Evolutionary conservation across 2,329 filamentous ascomycete genomes (phyloP).

Genomic region (Colletotrichum chlorophyti): DNA sequence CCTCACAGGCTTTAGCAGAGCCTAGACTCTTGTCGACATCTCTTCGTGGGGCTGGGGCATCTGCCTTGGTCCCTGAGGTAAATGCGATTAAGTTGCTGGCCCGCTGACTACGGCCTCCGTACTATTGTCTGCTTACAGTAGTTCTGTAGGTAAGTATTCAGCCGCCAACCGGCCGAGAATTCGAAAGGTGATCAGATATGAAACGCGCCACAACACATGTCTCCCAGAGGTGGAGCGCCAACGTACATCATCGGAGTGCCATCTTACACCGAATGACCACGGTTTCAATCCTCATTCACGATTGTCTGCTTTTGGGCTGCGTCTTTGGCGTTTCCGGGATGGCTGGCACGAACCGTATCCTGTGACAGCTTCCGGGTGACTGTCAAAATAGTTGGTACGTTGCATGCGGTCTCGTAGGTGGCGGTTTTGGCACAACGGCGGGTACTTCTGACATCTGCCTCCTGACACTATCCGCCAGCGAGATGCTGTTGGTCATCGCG

Average conservation of each 20-base stretch:
- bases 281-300: too few species aligned
- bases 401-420: background rate
- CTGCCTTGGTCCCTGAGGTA: slow-evolving; percentile 8
- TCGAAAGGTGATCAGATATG: background rate
- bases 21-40: slow-evolving; percentile 3
- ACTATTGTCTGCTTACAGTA: too few species aligned
- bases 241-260: background rate
- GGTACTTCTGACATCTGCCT: too few species aligned
- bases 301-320: too few species aligned
- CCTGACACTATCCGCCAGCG: background rate
- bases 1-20: background rate
- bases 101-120: background rate
- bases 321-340: too few species aligned
- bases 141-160: too few species aligned
- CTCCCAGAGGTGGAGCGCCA: background rate
- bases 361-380: background rate
- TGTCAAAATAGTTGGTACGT: background rate
- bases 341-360: too few species aligned
- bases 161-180: background rate
- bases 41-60: background rate
- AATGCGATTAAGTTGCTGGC: slow-evolving; percentile 1
- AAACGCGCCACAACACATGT: slow-evolving; percentile 6
- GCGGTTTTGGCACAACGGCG: too few species aligned
- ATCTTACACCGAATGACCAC: too few species aligned
- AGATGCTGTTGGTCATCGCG: background rate